Conservation (phyloP, 768 basidiomycete species). For the Auricularia cornea region DNA sequence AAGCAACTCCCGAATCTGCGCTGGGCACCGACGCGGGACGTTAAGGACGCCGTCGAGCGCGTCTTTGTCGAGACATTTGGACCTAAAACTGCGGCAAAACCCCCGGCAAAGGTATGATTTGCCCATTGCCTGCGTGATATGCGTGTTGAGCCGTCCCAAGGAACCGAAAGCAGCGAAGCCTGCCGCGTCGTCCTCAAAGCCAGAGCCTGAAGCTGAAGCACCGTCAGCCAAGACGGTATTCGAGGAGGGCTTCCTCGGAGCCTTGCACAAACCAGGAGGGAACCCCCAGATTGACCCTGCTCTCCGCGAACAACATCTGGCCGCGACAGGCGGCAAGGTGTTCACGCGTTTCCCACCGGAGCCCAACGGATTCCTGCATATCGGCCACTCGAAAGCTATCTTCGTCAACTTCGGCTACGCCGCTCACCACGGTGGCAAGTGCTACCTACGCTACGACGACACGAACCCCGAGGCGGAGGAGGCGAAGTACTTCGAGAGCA, state of each 20-base stretch:
- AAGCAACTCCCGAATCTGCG: slow-evolving; percentile 55
- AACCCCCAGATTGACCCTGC: slow-evolving; percentile 79
- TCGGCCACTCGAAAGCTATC: slow-evolving; percentile 97
- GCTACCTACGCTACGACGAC: slow-evolving; percentile 94
- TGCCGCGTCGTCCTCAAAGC: slow-evolving; percentile 22
- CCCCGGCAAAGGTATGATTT: slow-evolving; percentile 14
- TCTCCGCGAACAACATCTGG: slow-evolving; percentile 75
- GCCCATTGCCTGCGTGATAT: slow-evolving; percentile 30
- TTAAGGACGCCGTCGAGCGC: slow-evolving; percentile 73
- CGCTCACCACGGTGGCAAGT: slow-evolving; percentile 83
- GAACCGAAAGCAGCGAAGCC: slow-evolving; percentile 24
- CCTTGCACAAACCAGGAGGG: slow-evolving; percentile 86
- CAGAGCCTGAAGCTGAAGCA: slow-evolving; percentile 18
- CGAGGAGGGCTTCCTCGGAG: slow-evolving; percentile 88
- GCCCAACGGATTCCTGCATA: slow-evolving; percentile 93
- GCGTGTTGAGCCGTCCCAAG: slow-evolving; percentile 37
- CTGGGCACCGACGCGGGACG: slow-evolving; percentile 78
- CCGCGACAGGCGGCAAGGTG: slow-evolving; percentile 71
- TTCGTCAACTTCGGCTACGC: slow-evolving; percentile 99
- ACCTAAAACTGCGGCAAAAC: slow-evolving; percentile 54
- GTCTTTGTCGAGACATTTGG: slow-evolving; percentile 65
- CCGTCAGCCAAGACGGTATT: slow-evolving; percentile 59
- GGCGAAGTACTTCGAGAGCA: slow-evolving; percentile 91
- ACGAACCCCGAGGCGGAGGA: slow-evolving; percentile 99
- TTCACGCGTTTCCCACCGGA: slow-evolving; percentile 98